A percentile compares a stretch with the other conserved stretches of the same genome.
These are phyloP conservation scores for Phaeosphaeria sp. DNA, from an alignment of 2,329 filamentous ascomycete species.

Conservation along the genomic window DNA sequence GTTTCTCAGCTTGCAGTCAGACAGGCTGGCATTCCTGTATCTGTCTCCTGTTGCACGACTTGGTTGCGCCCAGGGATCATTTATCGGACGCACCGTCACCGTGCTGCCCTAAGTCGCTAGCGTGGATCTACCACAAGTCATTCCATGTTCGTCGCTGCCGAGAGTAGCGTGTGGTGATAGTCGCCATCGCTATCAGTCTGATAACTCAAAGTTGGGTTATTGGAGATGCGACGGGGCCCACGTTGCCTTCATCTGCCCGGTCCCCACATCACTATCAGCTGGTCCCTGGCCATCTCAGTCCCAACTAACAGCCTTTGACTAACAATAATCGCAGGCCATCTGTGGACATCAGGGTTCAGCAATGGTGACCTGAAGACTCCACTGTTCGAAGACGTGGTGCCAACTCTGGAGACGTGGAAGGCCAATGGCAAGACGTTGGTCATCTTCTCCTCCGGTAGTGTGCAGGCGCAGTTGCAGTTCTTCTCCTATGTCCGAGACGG, in stretches of 20 bases:
- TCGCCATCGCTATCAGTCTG: constrained; percentile 25
- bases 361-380: constrained; percentile 73
- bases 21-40: constrained; percentile 11
- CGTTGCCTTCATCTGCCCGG: neutral
- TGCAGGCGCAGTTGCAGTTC: constrained; percentile 80
- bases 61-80: constrained; percentile 17
- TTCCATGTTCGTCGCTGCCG: constrained; percentile 28
- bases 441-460: constrained; percentile 84
- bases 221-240: constrained; percentile 2
- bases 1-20: constrained; percentile 14
- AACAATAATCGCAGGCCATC: constrained; percentile 58
- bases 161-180: constrained; percentile 28
- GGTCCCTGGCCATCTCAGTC: constrained; percentile 6
- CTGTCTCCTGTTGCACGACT: constrained; percentile 11
- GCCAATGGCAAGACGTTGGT: constrained; percentile 63
- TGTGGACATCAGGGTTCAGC: constrained; percentile 78
- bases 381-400: constrained; percentile 76
- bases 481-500: constrained; percentile 65
- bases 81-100: constrained; percentile 19
- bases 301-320: constrained; percentile 20
- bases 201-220: neutral
- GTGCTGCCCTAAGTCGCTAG: constrained; percentile 27
- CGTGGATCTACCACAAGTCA: constrained; percentile 21
- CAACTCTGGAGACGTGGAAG: constrained; percentile 66
- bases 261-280: constrained; percentile 8